Evolutionary conservation across 148 eudicot species (phyloP), one percentile per base, ranked within the genome.

Genomic region (Bassia scoparia): DNA sequence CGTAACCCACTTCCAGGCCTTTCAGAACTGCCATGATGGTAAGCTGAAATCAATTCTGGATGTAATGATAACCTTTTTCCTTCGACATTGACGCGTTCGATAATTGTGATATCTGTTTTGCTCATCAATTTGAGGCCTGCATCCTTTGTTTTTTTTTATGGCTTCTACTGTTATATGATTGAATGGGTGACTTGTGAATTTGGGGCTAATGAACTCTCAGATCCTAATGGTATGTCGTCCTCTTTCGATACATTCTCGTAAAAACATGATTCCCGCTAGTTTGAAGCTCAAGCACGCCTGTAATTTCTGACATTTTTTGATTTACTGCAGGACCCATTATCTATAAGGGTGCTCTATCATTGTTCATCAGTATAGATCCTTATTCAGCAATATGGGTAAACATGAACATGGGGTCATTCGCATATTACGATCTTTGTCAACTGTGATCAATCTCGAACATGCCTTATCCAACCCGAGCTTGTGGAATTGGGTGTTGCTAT

Each of bases 401-500:
- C 69, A 86, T 86, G 58, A n/a, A 83, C 83, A 33, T 86, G 89
- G 89, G 89, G 83, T 67, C 89, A 86, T 73, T 81, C 89, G 0
- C 89, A 21, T 71, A 75, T 30, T n/a, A n/a, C n/a, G 89, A 86
- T 78, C 76, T 86, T n/a, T 24, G 70, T 86, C 72, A 78, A 81
- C 67, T 86, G 89, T n/a, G 89, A 61, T 69, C 48, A 80, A 82
- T 69, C 72, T 86, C n/a, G 84, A 83, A 24, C 70, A 70, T 5
- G 87, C 87, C 77, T 86, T 63, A 62, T 34, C 56, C 78, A 85
- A 2, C 77, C 79, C 61, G 81, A 84, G n/a, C 77, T 82, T 35
- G 80, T 79, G 46, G 89, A 86, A 18, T 12, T 81, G 5, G 82
- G 83, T 16, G 89, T 1, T 83, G 86, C n/a, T 86, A 76, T 80